phyloP scores from a whole-genome alignment of 2,329 filamentous ascomycete genomes.

The Dichotomopilus funicola region DNA sequence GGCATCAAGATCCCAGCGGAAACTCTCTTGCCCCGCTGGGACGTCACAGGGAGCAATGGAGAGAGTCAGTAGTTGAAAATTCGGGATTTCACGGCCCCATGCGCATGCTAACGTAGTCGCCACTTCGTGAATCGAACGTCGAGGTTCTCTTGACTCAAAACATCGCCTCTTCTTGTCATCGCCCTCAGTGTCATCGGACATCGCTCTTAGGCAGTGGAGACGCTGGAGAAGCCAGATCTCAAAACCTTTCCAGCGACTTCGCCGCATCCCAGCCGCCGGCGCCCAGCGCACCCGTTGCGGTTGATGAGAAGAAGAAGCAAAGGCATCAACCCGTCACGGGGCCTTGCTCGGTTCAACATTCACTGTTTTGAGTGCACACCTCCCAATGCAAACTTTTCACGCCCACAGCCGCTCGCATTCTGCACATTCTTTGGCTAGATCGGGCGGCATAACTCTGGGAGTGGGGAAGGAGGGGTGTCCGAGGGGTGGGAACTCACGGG shows the following conservation, averaged over 20 bases:
- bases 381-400: neutral
- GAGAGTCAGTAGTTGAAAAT: too few species aligned
- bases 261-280: neutral
- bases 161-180: conserved; percentile 9
- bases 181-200: neutral
- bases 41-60: too few species aligned
- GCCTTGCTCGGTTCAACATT: conserved; percentile 4
- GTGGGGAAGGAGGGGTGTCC: conserved; percentile 10
- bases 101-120: too few species aligned
- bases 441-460: conserved; percentile 9
- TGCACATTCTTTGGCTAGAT: conserved; percentile 1
- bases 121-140: neutral
- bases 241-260: conserved; percentile 16
- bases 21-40: neutral
- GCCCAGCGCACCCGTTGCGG: neutral
- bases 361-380: conserved; percentile 8
- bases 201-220: too few species aligned
- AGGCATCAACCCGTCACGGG: conserved; percentile 18
- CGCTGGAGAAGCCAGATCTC: neutral
- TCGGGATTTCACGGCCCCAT: too few species aligned
- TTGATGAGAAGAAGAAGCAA: conserved; percentile 5
- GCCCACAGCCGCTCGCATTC: neutral
- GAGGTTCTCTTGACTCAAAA: conserved; percentile 1
- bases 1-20: neutral
- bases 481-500: conserved; percentile 10